These are phyloP conservation scores for Eutrema salsugineum DNA, from an alignment of 441 rosid genomes.

Conservation along the genomic window DNA sequence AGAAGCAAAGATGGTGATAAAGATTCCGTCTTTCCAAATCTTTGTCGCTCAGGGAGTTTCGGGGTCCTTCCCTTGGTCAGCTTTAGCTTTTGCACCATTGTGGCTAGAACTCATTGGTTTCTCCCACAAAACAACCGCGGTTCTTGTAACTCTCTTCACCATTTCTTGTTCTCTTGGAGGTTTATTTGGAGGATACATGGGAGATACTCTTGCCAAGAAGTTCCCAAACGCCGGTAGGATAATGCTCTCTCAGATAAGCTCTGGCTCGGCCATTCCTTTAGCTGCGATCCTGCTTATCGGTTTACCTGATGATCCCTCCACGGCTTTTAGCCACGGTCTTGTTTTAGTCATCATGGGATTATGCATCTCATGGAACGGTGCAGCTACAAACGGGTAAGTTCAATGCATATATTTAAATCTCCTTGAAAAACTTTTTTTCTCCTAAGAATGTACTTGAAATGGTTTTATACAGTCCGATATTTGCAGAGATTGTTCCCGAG, in stretches of 20 bases:
- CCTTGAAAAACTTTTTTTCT: background rate
- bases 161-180: conserved; percentile 51
- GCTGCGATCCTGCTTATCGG: conserved; percentile 65
- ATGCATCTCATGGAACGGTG: conserved; percentile 60
- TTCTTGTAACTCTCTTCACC: conserved; percentile 44
- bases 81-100: conserved; percentile 66
- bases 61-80: conserved; percentile 71
- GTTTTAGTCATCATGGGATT: conserved; percentile 62
- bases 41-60: conserved; percentile 85
- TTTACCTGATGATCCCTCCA: conserved; percentile 64
- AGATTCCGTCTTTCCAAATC: conserved; percentile 68
- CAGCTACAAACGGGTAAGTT: conserved; percentile 76
- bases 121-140: conserved; percentile 60
- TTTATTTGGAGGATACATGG: conserved; percentile 71
- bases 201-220: conserved; percentile 51
- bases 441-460: background rate
- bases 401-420: background rate
- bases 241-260: conserved; percentile 63
- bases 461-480: conserved; percentile 52
- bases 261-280: conserved; percentile 66
- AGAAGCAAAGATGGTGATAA: conserved; percentile 64
- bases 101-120: conserved; percentile 85
- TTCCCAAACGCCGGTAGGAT: conserved; percentile 76
- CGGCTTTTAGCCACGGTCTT: conserved; percentile 50
- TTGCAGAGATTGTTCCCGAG: conserved; percentile 70